Evolutionary conservation across 2,329 filamentous ascomycete species (phyloP), one percentile per base, ranked within the genome.

Genomic region (Neofusicoccum parvum): DNA sequence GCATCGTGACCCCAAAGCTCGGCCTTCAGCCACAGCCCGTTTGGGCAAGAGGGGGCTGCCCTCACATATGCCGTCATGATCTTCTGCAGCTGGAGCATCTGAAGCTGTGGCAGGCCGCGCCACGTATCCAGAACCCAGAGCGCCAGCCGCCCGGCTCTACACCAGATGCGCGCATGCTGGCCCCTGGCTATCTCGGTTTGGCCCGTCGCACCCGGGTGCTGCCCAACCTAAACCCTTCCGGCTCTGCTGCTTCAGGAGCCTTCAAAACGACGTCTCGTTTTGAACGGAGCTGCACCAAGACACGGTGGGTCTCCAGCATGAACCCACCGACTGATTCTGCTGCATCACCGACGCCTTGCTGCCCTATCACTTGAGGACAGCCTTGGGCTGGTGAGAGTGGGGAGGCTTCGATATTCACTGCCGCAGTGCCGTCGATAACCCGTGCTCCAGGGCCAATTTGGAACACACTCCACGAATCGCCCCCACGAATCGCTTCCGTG

Each of bases 181-280:
- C 56, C 56, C 56, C 56, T 48, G 41, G 41, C 41, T 41, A 60
- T 60, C 56, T 60, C 56, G 56, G 41, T 60, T 15, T 45, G 20
- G 54, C 53, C 53, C 53, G 53, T 20, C 36, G 11, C 10, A 17
- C 54, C 54, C 56, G 41, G 45, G 32, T 60, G 56, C 56, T 60
- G 56, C 56, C 56, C 56, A 60, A 60, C 27, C 56, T 48, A 48
- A 46, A 46, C 56, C 56, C 23, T 45, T 59, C 39, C 39, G 34
- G 45, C n/a, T 17, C n/a, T 48, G 10, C 39, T 34, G 54, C 39
- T 32, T 59, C 54, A 36, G 54, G 54, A 59, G 54, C 39, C 27
- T 23, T 27, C 20, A 58, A 14, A 15, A 32, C 37, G 34, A 12
- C 50, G 51, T 43, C 34, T 43, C 17, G 41, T 45, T 46, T 46